Conservation (phyloP, 2,329 filamentous ascomycete species). For the Cercospora brassicicola region DNA sequence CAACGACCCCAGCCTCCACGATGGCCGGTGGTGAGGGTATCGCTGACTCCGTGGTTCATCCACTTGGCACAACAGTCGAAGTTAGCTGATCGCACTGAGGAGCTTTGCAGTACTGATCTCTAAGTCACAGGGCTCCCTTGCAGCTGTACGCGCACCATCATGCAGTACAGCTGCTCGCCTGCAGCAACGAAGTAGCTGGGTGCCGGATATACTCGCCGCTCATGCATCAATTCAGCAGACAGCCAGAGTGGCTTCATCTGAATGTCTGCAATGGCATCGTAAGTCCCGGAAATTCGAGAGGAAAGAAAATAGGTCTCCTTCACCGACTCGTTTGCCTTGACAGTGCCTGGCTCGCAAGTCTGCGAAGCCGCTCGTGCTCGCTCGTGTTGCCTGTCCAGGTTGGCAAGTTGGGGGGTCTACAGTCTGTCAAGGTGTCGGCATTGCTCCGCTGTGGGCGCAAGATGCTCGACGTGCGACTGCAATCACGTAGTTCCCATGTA, state of each 20-base stretch:
- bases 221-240: neutral
- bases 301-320: neutral
- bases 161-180: neutral
- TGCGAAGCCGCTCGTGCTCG: neutral
- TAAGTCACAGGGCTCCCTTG: neutral
- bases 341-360: neutral
- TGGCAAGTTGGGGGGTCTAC: neutral
- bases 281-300: neutral
- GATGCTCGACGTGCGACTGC: neutral
- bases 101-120: neutral
- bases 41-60: neutral
- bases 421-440: neutral
- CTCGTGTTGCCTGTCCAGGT: neutral
- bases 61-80: neutral
- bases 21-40: neutral
- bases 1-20: neutral
- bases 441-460: neutral
- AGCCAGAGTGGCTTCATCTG: neutral
- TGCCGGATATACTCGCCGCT: neutral
- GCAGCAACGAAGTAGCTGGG: neutral
- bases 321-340: neutral
- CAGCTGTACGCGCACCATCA: neutral
- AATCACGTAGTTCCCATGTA: neutral
- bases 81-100: neutral
- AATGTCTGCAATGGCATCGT: neutral